Evolutionary conservation across 2,329 filamentous ascomycete species (phyloP).

Genomic region (Diaporthe amygdali): DNA sequence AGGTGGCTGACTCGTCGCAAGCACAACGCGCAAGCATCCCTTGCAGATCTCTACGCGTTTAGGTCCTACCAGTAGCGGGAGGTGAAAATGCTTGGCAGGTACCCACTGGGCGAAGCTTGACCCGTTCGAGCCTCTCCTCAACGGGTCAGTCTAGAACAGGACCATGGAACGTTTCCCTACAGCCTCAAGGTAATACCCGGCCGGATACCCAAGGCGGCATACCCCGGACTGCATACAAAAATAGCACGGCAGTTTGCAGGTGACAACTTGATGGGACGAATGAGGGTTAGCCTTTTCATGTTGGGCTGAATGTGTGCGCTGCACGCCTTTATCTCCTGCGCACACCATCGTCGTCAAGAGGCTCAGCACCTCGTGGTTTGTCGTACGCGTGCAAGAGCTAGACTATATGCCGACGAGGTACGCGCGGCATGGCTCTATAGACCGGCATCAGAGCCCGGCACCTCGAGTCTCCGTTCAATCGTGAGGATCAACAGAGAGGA

Average conservation of each 20-base stretch:
- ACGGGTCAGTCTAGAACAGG: not conserved
- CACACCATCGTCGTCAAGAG: not conserved
- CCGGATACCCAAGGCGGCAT: not conserved
- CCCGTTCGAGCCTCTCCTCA: not conserved
- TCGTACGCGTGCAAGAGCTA: not conserved
- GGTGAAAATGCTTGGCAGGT: not conserved
- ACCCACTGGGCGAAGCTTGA: not conserved
- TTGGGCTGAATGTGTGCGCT: not conserved
- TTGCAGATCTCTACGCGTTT: not conserved
- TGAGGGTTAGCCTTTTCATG: not conserved
- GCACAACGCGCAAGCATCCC: slow-evolving; percentile 10
- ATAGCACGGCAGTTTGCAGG: not conserved
- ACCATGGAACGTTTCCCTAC: not conserved
- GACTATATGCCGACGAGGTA: not conserved
- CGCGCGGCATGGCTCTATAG: not conserved
- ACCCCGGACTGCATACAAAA: not conserved
- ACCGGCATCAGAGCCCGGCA: not conserved
- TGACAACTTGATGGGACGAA: not conserved
- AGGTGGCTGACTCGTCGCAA: not conserved
- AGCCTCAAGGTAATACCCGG: not conserved
- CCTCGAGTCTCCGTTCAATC: too few relatives aligned
- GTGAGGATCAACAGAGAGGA: not conserved
- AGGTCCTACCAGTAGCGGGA: not conserved
- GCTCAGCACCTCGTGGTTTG: not conserved
- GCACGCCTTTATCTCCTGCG: not conserved